Evolutionary conservation across 1,139 yeast genomes (phyloP), one percentile per base, ranked within the genome.

Genomic region (Suhomyces anneliseae): DNA sequence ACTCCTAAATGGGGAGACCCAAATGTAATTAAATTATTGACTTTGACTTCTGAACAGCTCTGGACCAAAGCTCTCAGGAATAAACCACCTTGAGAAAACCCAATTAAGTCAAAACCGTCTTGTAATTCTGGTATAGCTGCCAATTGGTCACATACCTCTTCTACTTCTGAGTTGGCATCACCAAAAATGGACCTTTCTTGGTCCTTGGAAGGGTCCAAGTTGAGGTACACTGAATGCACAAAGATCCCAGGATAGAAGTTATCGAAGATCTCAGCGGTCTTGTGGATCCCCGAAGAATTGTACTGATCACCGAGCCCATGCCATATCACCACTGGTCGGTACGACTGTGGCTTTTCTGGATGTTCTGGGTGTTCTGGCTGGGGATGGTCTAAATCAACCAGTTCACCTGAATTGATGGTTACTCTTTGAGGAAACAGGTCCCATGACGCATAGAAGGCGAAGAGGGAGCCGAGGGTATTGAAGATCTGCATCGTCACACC

Each of bases 1-100:
- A 87, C 81, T 4, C 95, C 96, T 68, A 83, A 78, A 58, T 88
- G 95, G 0, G 95, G 96, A 1, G 90, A 82, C 0, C 96, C 96
- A 66, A 85, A 87, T 0, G 95, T 85, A 12, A 87, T 70, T 42
- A 88, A 67, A 42, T 74, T 82, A 47, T 76, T 64, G 3, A 87
- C 70, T 3, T 74, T 69, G 1, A 85, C 68, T 45, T 70, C 68
- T 1, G 64, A 49, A 57, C 90, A 84, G 36, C 78, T 64, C 59
- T 88, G 86, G 32, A 81, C 72, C 40, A 86, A 75, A 2, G 84
- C 87, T 42, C 96, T 65, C 14, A 87, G 65, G 51, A 88, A 82
- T 11, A 88, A 64, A 0, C 96, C 95, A 34, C 96, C 96, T 60
- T 88, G 96, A 0, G 95, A 86, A 56, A 85, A 85, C 3, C 96